phyloP scores from a whole-genome alignment of 1,284 basidiomycete genomes.

The Fomitopsis palustris region DNA sequence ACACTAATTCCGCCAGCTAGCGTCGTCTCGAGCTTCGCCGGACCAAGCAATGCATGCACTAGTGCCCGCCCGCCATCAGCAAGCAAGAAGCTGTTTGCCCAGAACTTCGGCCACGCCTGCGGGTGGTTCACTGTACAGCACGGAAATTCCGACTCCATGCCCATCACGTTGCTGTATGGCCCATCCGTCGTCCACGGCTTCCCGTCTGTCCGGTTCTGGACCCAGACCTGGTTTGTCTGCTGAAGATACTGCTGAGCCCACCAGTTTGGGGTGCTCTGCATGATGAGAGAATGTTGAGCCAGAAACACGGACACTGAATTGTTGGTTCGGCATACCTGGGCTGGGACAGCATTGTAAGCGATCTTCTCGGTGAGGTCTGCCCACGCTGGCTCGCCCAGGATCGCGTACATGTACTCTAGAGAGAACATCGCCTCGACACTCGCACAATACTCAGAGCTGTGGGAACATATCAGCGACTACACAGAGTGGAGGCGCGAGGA shows the following conservation, averaged over 20 bases:
- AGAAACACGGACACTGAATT: background rate
- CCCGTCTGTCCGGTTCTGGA: constrained; percentile 51
- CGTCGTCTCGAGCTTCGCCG: constrained; percentile 41
- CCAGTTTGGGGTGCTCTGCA: constrained; percentile 38
- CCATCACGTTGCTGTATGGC: constrained; percentile 55
- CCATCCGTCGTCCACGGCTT: constrained; percentile 2
- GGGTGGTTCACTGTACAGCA: constrained; percentile 52
- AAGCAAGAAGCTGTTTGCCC: constrained; percentile 51
- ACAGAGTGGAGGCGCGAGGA: background rate
- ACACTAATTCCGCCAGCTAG: constrained; percentile 39
- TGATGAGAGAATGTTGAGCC: background rate
- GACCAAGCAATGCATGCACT: constrained; percentile 56
- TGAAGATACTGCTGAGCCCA: constrained; percentile 60
- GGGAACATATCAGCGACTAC: background rate
- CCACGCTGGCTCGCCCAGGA: background rate
- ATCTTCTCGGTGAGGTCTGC: constrained; percentile 38
- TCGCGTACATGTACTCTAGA: constrained; percentile 14
- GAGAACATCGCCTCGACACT: constrained; percentile 68
- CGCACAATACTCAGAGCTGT: constrained; percentile 52
- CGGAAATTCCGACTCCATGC: constrained; percentile 33
- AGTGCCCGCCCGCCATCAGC: constrained; percentile 46
- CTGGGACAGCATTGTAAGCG: constrained; percentile 56
- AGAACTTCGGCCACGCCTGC: constrained; percentile 61
- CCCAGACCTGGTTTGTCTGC: constrained; percentile 56
- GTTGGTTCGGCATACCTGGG: constrained; percentile 29